Evolutionary conservation across 148 eudicot species (phyloP).

Genomic region (Arbutus unedo): DNA sequence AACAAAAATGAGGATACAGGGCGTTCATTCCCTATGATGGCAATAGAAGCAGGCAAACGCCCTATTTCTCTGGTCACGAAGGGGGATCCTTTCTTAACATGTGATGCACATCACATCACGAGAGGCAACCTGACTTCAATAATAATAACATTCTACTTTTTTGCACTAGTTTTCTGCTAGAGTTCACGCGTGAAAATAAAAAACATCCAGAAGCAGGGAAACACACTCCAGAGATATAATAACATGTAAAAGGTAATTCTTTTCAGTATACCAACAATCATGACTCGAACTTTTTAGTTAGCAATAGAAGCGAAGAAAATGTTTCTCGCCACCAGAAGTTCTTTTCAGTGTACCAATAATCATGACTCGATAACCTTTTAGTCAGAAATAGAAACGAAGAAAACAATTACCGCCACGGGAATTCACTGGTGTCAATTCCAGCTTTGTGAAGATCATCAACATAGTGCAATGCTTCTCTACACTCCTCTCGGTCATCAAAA

Average conservation of each 20-base stretch:
- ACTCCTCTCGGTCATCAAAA: constrained; percentile 93
- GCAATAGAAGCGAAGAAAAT: not conserved
- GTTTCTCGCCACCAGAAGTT: constrained; percentile 84
- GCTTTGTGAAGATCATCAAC: constrained; percentile 98
- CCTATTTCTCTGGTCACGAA: too few species aligned
- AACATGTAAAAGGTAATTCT: not conserved
- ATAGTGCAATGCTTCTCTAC: constrained; percentile 92
- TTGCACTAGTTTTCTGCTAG: not conserved
- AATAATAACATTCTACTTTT: not conserved
- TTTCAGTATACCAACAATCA: not conserved
- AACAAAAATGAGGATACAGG: not conserved
- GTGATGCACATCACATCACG: not conserved
- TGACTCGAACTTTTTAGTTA: not conserved
- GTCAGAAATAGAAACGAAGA: not conserved
- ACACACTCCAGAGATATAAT: not conserved
- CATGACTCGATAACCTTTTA: not conserved
- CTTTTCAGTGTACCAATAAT: not conserved
- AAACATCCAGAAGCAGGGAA: too few species aligned
- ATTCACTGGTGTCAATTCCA: constrained; percentile 98
- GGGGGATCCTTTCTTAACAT: not conserved
- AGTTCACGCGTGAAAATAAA: not conserved
- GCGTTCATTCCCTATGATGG: too few species aligned
- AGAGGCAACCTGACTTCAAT: not conserved
- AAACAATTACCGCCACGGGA: constrained; percentile 86
- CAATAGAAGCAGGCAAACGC: too few species aligned